A percentile compares a stretch with the other conserved stretches of the same genome.
Evolutionary conservation across 768 basidiomycete genomes (phyloP).

Genomic region (Leccinum imitatum): DNA sequence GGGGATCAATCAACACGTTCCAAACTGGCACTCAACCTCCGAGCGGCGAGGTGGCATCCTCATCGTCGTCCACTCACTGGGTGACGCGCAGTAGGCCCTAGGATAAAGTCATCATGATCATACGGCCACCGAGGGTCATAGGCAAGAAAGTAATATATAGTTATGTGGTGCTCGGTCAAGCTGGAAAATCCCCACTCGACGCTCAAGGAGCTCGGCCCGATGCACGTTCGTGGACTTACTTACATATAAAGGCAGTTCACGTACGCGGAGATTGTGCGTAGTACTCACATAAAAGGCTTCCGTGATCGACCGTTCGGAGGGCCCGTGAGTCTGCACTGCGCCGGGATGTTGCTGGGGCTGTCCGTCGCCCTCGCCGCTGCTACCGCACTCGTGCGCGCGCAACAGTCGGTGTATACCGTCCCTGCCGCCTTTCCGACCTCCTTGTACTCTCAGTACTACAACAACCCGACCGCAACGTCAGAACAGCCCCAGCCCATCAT

Average conservation of each 20-base stretch:
- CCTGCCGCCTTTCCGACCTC: conserved; percentile 67
- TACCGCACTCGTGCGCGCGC: conserved; percentile 9
- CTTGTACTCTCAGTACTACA: conserved; percentile 64
- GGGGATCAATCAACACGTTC: neutral
- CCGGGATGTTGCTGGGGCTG: conserved; percentile 14
- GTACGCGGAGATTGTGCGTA: conserved; percentile 11
- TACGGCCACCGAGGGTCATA: neutral
- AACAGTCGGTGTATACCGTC: conserved; percentile 43
- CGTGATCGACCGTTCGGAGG: neutral
- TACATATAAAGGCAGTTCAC: neutral
- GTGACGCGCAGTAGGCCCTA: neutral
- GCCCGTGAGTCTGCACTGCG: neutral
- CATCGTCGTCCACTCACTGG: neutral
- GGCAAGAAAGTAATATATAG: neutral
- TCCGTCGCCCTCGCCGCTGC: conserved; percentile 7
- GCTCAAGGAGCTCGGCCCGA: neutral
- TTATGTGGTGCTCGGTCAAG: neutral
- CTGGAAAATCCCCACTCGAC: neutral
- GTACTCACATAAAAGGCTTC: conserved; percentile 10
- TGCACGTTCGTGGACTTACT: conserved; percentile 23
- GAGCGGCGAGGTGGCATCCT: neutral
- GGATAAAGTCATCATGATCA: neutral
- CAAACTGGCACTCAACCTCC: neutral
- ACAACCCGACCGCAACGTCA: conserved; percentile 68
- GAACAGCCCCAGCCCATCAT: conserved; percentile 77